These are phyloP conservation scores for Populus ilicifolia DNA, from an alignment of 345 rosid species.

Conservation along the genomic window DNA sequence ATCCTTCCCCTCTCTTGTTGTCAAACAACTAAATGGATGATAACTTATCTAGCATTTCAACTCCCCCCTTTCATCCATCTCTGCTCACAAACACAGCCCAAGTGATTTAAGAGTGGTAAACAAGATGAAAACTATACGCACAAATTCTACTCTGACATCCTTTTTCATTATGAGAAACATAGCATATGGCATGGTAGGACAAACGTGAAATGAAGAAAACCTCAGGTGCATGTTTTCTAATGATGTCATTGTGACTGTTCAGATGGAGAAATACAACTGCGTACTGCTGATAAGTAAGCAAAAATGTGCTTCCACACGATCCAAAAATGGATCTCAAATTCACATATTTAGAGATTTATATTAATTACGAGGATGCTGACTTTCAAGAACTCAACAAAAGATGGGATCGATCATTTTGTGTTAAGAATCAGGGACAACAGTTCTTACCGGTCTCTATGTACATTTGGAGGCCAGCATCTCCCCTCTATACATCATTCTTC, in stretches of 20 bases:
- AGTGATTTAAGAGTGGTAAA: not conserved
- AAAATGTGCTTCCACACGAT: not conserved
- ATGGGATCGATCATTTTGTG: constrained; percentile 13
- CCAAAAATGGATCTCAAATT: not conserved
- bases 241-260: not conserved
- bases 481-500: constrained; percentile 49
- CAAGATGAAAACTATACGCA: not conserved
- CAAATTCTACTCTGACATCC: not conserved
- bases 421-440: constrained; percentile 20
- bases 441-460: constrained; percentile 50
- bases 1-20: too few species aligned
- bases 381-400: constrained; percentile 13
- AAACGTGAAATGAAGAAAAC: not conserved
- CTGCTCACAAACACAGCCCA: too few species aligned
- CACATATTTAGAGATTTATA: not conserved
- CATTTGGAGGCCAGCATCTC: constrained; percentile 46
- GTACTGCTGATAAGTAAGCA: not conserved
- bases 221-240: not conserved
- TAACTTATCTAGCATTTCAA: too few species aligned
- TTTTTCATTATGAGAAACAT: not conserved
- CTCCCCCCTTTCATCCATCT: not conserved
- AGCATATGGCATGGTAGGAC: not conserved
- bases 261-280: not conserved
- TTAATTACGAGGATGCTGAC: not conserved
- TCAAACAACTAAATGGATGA: too few species aligned